These are phyloP conservation scores for Erythrobasidium hasegawianum DNA, from an alignment of 1,284 basidiomycete species.

Conservation along the genomic window DNA sequence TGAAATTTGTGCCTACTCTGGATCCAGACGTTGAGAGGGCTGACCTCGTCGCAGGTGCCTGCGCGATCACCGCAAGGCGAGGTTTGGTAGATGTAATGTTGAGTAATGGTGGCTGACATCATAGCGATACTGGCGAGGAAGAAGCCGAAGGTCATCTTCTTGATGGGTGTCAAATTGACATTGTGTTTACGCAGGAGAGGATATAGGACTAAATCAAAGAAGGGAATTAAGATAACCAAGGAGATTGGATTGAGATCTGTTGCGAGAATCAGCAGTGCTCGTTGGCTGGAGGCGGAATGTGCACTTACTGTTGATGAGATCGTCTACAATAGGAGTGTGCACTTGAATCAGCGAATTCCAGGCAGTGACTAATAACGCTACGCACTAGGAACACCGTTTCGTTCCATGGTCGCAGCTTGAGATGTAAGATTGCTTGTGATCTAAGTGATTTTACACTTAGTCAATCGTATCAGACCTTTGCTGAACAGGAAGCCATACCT, in stretches of 20 bases:
- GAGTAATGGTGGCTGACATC: constrained; percentile 60
- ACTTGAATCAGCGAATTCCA: background rate
- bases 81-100: constrained; percentile 66
- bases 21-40: constrained; percentile 68
- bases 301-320: constrained; percentile 61
- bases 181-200: constrained; percentile 63
- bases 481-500: too few relatives aligned
- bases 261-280: too few relatives aligned
- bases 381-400: constrained; percentile 50
- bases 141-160: constrained; percentile 73
- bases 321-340: constrained; percentile 58
- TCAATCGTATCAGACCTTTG: too few relatives aligned
- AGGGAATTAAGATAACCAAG: constrained; percentile 53
- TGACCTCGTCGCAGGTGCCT: constrained; percentile 55
- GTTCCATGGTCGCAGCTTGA: constrained; percentile 57
- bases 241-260: constrained; percentile 66
- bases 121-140: constrained; percentile 56
- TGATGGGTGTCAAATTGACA: constrained; percentile 67
- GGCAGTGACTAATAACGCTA: too few relatives aligned
- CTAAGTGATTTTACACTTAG: too few relatives aligned
- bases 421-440: constrained; percentile 63
- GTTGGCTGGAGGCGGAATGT: too few relatives aligned
- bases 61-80: constrained; percentile 62
- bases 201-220: constrained; percentile 56
- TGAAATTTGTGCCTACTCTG: constrained; percentile 45